phyloP scores from a whole-genome alignment of 768 basidiomycete genomes.

The Fomitopsis serialis region DNA sequence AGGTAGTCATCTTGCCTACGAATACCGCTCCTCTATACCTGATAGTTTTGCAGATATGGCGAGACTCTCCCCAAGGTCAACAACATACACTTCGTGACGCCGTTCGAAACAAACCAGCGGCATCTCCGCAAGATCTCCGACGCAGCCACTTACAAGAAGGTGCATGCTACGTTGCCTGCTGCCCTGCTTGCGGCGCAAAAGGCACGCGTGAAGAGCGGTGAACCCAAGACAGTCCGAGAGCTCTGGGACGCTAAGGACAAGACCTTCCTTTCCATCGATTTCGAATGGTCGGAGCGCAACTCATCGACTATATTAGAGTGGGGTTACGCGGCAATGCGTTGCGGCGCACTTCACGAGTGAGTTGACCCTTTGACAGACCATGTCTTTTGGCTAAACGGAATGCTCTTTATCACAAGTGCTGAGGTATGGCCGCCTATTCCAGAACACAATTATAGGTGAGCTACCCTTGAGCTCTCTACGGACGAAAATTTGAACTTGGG shows the following conservation, averaged over 20 bases:
- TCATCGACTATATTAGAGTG: constrained; percentile 66
- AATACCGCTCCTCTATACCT: neutral
- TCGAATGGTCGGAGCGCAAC: constrained; percentile 73
- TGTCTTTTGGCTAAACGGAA: neutral
- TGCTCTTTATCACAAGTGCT: constrained; percentile 31
- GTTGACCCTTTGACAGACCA: constrained; percentile 20
- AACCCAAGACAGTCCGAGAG: constrained; percentile 56
- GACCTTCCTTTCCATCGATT: constrained; percentile 71
- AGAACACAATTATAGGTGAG: constrained; percentile 69
- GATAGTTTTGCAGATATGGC: constrained; percentile 47
- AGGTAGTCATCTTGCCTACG: constrained; percentile 33
- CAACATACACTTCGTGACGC: constrained; percentile 62
- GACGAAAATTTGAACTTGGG: neutral
- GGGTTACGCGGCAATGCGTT: constrained; percentile 78
- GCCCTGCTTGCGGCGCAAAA: constrained; percentile 62
- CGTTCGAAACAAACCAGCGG: constrained; percentile 65
- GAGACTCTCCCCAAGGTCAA: constrained; percentile 70
- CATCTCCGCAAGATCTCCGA: constrained; percentile 69
- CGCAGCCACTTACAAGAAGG: constrained; percentile 60
- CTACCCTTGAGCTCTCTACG: constrained; percentile 11
- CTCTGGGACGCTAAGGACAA: constrained; percentile 69
- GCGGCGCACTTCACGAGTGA: constrained; percentile 65
- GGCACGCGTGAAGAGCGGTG: constrained; percentile 57
- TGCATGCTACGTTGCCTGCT: constrained; percentile 67
- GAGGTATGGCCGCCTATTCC: constrained; percentile 77